Evolutionary conservation across 768 basidiomycete genomes (phyloP).

Genomic region (Boletus rubropictus): DNA sequence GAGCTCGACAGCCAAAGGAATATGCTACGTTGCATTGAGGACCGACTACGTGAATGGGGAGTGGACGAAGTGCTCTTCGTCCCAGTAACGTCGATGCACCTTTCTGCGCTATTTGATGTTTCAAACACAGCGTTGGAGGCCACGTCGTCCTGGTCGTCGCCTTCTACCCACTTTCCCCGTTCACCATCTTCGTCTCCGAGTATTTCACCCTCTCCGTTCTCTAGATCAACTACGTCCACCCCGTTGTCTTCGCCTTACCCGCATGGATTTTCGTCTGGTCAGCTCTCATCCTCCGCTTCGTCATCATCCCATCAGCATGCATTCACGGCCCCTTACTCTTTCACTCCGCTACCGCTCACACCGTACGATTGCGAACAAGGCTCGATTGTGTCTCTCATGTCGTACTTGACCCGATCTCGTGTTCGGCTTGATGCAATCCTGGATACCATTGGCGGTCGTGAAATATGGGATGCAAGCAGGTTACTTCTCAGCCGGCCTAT

Average conservation of each 20-base stretch:
- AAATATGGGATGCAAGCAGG: slow-evolving; percentile 71
- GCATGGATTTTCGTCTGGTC: slow-evolving; percentile 20
- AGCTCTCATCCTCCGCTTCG: slow-evolving; percentile 23
- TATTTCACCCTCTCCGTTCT: slow-evolving; percentile 31
- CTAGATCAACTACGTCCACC: slow-evolving; percentile 27
- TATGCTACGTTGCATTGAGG: slow-evolving; percentile 45
- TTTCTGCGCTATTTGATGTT: slow-evolving; percentile 20
- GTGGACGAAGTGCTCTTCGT: slow-evolving; percentile 74
- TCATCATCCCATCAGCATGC: slow-evolving; percentile 22
- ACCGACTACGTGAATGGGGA: slow-evolving; percentile 60
- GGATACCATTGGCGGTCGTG: slow-evolving; percentile 78
- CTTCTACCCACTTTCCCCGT: slow-evolving; percentile 21
- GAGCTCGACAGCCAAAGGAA: slow-evolving; percentile 37
- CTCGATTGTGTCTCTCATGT: slow-evolving; percentile 23
- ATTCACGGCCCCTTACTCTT: slow-evolving; percentile 29
- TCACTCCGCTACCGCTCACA: slow-evolving; percentile 25
- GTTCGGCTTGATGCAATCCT: slow-evolving; percentile 68
- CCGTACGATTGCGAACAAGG: slow-evolving; percentile 25
- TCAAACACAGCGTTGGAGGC: slow-evolving; percentile 18
- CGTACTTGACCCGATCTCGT: slow-evolving; percentile 25
- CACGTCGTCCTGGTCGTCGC: slow-evolving; percentile 20
- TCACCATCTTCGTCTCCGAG: slow-evolving; percentile 30
- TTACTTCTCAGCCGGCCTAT: slow-evolving; percentile 44
- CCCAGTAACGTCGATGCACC: slow-evolving; percentile 18
- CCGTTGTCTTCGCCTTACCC: slow-evolving; percentile 30